phyloP scores from a whole-genome alignment of 2,329 filamentous ascomycete species.

The Alternaria hordeiaustralica region DNA sequence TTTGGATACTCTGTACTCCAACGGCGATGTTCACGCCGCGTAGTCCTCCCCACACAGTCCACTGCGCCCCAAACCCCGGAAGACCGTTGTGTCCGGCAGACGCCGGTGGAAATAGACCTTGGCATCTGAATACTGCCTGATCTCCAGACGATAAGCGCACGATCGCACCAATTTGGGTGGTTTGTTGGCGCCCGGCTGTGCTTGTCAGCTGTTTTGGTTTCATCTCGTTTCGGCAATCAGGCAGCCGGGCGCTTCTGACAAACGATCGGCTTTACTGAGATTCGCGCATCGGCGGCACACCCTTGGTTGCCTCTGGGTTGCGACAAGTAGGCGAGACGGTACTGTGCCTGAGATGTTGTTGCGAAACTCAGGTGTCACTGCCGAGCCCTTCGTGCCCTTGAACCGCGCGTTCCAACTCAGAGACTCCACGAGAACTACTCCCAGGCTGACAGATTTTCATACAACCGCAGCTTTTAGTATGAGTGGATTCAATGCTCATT shows the following conservation, averaged over 20 bases:
- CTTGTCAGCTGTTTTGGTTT: conserved; percentile 35
- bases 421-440: not conserved
- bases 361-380: not conserved
- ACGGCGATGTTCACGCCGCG: conserved; percentile 10
- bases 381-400: not conserved
- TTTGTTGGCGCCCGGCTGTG: conserved; percentile 6
- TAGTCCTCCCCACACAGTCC: conserved; percentile 23
- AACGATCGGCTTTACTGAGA: not conserved
- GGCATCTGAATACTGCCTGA: conserved; percentile 2
- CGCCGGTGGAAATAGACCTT: conserved; percentile 12
- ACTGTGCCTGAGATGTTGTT: not conserved
- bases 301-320: not conserved
- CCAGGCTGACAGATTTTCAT: not conserved
- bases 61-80: conserved; percentile 10
- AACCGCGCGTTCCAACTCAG: not conserved
- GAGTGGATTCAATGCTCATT: not conserved
- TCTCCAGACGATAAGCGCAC: conserved; percentile 25
- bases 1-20: conserved; percentile 11
- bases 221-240: conserved; percentile 28
- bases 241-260: conserved; percentile 22
- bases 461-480: not conserved
- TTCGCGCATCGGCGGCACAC: conserved; percentile 6
- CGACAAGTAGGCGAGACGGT: not conserved
- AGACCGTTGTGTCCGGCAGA: conserved; percentile 2
- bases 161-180: conserved; percentile 11